A percentile compares a stretch with the other conserved stretches of the same genome.
Evolutionary conservation across 2,329 filamentous ascomycete species (phyloP).

Genomic region (Aspergillus texensis): DNA sequence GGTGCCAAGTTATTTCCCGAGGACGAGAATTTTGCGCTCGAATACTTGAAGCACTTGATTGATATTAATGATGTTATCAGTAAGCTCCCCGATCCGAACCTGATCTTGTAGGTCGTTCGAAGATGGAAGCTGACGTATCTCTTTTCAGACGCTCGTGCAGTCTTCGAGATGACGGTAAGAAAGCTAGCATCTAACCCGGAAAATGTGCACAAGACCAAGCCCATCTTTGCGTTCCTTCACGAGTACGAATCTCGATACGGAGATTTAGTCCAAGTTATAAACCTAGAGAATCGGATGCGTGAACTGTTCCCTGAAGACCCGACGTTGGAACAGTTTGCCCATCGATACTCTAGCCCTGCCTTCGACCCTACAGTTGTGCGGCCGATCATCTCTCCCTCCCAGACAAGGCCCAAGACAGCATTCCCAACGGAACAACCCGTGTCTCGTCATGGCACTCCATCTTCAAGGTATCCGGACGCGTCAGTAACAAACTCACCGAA

Average conservation of each 20-base stretch:
- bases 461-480: slow-evolving; percentile 37
- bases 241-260: slow-evolving; percentile 94
- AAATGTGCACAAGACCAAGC: slow-evolving; percentile 73
- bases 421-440: slow-evolving; percentile 27
- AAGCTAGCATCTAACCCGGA: slow-evolving; percentile 78
- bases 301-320: slow-evolving; percentile 92
- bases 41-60: slow-evolving; percentile 94
- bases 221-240: slow-evolving; percentile 89
- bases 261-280: slow-evolving; percentile 85
- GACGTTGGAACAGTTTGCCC: slow-evolving; percentile 71
- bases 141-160: slow-evolving; percentile 78
- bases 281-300: slow-evolving; percentile 88
- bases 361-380: slow-evolving; percentile 84
- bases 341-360: slow-evolving; percentile 70
- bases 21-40: slow-evolving; percentile 88
- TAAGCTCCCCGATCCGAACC: slow-evolving; percentile 52
- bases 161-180: slow-evolving; percentile 92
- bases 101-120: not conserved
- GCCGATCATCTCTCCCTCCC: slow-evolving; percentile 80
- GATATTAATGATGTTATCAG: slow-evolving; percentile 90
- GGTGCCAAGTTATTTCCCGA: slow-evolving; percentile 92
- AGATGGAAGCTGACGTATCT: slow-evolving; percentile 17
- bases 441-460: slow-evolving; percentile 39
- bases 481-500: slow-evolving; percentile 50
- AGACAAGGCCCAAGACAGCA: slow-evolving; percentile 68